A percentile compares a stretch with the other conserved stretches of the same genome.
These are phyloP conservation scores for Solanum piurae DNA, from an alignment of 257 asterid genomes.

Conservation along the genomic window DNA sequence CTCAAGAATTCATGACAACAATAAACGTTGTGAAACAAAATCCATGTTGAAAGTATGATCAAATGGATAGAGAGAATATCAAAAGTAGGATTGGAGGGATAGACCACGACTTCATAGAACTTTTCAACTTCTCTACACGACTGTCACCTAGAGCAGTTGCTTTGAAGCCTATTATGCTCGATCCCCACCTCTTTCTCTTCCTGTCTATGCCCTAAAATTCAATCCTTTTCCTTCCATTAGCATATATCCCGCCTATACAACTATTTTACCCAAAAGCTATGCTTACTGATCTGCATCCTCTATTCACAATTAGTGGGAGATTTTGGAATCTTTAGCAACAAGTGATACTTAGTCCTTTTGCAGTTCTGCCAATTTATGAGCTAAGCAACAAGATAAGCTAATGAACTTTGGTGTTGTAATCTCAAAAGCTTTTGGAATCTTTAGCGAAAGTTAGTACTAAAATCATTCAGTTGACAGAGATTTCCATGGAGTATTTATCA, in stretches of 20 bases:
- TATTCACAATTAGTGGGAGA: not conserved
- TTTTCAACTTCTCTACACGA: constrained; percentile 59
- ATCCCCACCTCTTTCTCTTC: constrained; percentile 14
- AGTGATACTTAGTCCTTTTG: not conserved
- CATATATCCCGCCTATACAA: constrained; percentile 37
- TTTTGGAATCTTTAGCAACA: not conserved
- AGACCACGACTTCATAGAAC: constrained; percentile 57
- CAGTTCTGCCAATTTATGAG: not conserved
- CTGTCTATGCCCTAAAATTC: constrained; percentile 21
- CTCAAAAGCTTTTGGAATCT: not conserved
- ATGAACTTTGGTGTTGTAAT: not conserved
- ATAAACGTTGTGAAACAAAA: not conserved
- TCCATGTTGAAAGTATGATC: too few species aligned
- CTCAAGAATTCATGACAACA: not conserved
- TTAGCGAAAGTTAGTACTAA: not conserved
- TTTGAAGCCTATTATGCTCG: constrained; percentile 45
- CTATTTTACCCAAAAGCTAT: not conserved
- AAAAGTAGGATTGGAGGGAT: too few species aligned
- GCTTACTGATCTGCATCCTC: not conserved
- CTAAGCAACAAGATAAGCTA: not conserved
- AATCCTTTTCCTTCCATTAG: constrained; percentile 20
- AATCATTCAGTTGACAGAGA: not conserved
- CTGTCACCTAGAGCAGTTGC: constrained; percentile 40
- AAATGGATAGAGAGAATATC: too few species aligned
- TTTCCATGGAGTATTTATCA: not conserved